phyloP scores from a whole-genome alignment of 2,329 filamentous ascomycete genomes.

The Drechslerella stenobrocha region DNA sequence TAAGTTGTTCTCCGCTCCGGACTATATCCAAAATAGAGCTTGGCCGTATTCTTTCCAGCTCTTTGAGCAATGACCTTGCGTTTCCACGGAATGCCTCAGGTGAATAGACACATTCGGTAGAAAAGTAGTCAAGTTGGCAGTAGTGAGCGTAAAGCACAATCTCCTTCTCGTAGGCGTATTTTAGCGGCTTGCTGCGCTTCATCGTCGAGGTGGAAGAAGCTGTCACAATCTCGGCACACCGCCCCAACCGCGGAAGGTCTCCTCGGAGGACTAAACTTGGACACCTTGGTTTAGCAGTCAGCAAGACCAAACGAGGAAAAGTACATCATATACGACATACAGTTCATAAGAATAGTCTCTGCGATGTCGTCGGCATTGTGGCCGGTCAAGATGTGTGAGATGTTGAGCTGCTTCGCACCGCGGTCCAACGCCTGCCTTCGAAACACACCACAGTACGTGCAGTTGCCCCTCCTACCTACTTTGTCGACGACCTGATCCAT shows the following conservation, averaged over 20 bases:
- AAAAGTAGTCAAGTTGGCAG: slow-evolving; percentile 96
- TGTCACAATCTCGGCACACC: slow-evolving; percentile 88
- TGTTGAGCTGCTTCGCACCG: slow-evolving; percentile 81
- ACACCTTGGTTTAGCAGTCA: slow-evolving; percentile 48
- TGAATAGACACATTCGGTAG: slow-evolving; percentile 96
- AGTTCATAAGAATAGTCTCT: slow-evolving; percentile 96
- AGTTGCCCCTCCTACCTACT: slow-evolving; percentile 97
- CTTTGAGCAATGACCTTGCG: slow-evolving; percentile 89
- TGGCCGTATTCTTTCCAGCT: slow-evolving; percentile 85
- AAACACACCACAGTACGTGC: slow-evolving; percentile 98
- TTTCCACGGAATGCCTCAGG: slow-evolving; percentile 95
- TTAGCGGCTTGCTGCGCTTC: slow-evolving; percentile 92
- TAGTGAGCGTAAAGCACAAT: slow-evolving; percentile 97
- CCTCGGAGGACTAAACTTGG: slow-evolving; percentile 68
- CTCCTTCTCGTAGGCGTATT: slow-evolving; percentile 98
- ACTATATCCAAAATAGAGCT: slow-evolving; percentile 96
- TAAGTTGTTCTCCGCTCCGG: slow-evolving; percentile 94
- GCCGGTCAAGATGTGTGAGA: slow-evolving; percentile 92
- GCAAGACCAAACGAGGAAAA: neutral
- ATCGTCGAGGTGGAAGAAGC: slow-evolving; percentile 78
- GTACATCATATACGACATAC: slow-evolving; percentile 24
- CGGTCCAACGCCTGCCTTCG: slow-evolving; percentile 89
- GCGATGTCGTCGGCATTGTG: slow-evolving; percentile 98
- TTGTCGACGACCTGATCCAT: slow-evolving; percentile 98
- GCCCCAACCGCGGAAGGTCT: slow-evolving; percentile 80